phyloP scores from a whole-genome alignment of 257 asterid species.

The Ocimum tenuiflorum region DNA sequence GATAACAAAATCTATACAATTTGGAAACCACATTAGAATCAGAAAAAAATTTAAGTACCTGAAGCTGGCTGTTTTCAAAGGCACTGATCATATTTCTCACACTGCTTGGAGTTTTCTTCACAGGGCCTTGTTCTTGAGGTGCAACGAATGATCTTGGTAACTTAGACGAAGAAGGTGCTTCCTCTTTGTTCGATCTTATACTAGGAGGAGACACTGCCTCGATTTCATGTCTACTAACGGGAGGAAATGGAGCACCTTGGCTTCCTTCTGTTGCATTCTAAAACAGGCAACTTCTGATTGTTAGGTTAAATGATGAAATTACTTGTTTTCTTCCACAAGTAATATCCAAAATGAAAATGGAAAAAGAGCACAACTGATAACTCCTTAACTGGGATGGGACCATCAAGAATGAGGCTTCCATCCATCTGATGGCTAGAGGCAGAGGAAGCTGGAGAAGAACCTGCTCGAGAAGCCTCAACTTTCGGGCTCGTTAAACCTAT shows the following conservation, averaged over 20 bases:
- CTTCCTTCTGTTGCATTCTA: conserved; percentile 61
- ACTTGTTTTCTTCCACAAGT: not conserved
- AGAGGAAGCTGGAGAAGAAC: conserved; percentile 26
- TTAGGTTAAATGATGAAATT: conserved; percentile 36
- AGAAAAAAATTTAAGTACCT: conserved; percentile 41
- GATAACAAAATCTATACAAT: not conserved
- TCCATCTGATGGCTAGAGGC: conserved; percentile 19
- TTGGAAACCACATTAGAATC: not conserved
- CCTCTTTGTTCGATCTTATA: conserved; percentile 18
- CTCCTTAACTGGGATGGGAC: conserved; percentile 56
- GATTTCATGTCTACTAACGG: conserved; percentile 20
- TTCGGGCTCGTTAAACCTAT: conserved; percentile 23
- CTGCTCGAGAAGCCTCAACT: conserved; percentile 33
- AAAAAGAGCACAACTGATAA: conserved; percentile 27
- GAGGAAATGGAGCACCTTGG: conserved; percentile 34
- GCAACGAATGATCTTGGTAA: conserved; percentile 18
- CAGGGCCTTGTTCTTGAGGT: conserved; percentile 26
- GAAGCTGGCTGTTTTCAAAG: conserved; percentile 47
- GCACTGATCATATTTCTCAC: conserved; percentile 80
- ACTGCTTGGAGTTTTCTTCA: conserved; percentile 43
- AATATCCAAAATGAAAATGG: conserved; percentile 9
- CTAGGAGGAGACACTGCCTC: conserved; percentile 20
- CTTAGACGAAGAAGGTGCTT: conserved; percentile 26
- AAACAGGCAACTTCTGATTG: conserved; percentile 38
- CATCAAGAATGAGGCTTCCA: conserved; percentile 8